Conservation (phyloP, 306 rosid species). For the Luffa acutangula region DNA sequence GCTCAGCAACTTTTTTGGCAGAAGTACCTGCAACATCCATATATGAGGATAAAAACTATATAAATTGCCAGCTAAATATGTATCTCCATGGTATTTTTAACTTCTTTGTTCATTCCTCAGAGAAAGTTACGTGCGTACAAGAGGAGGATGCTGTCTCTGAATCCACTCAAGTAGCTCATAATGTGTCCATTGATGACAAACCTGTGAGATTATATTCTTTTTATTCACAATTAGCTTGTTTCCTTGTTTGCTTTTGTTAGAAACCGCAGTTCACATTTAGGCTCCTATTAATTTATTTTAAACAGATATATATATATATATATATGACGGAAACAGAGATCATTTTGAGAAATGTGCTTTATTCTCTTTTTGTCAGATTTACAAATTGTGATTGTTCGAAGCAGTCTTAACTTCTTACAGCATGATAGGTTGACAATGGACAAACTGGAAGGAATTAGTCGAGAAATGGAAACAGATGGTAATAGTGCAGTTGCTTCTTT, state of each 20-base stretch:
- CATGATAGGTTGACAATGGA: conserved; percentile 36
- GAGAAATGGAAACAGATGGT: conserved; percentile 25
- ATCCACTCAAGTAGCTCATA: conserved; percentile 21
- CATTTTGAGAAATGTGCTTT: background rate
- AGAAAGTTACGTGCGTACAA: conserved; percentile 16
- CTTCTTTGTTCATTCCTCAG: conserved; percentile 19
- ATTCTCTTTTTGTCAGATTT: background rate
- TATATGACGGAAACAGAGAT: background rate
- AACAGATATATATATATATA: background rate
- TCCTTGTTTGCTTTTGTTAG: background rate
- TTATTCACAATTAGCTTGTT: background rate
- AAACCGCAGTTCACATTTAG: background rate
- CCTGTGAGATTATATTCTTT: conserved; percentile 30
- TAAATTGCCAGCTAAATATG: conserved; percentile 27
- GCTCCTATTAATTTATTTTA: background rate
- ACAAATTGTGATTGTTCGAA: conserved; percentile 20
- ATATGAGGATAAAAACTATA: conserved; percentile 7
- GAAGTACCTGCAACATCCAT: conserved; percentile 2
- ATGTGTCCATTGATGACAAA: conserved; percentile 25
- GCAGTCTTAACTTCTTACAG: conserved; percentile 54
- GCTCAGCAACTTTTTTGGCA: conserved; percentile 13
- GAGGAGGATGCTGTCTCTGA: conserved; percentile 17
- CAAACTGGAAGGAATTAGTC: conserved; percentile 21
- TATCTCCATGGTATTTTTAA: conserved; percentile 18
- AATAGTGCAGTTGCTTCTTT: conserved; percentile 15